Conservation (phyloP, 768 basidiomycete genomes). For the Suillus discolor region DNA sequence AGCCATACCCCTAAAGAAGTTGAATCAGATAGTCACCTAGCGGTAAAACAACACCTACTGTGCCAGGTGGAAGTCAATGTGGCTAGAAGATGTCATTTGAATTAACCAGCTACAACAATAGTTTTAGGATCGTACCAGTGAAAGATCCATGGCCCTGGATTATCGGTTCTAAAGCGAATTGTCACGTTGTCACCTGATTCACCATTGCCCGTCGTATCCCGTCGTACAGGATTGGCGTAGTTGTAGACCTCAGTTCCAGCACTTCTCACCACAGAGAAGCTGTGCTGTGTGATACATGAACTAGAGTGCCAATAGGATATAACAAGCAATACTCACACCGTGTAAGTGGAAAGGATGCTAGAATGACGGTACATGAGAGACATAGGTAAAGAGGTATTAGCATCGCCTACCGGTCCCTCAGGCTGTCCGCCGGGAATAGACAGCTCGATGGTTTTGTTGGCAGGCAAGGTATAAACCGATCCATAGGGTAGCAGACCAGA, state of each 20-base stretch:
- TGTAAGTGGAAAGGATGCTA: constrained; percentile 26
- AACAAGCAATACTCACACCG: constrained; percentile 15
- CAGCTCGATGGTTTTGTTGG: constrained; percentile 17
- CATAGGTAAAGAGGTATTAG: neutral
- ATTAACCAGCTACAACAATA: neutral
- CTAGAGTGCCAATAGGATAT: neutral
- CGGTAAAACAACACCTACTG: constrained; percentile 20
- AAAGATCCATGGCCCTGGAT: constrained; percentile 62
- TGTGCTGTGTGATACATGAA: constrained; percentile 30
- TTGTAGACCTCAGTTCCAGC: constrained; percentile 39
- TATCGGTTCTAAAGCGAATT: constrained; percentile 67
- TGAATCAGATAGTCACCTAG: constrained; percentile 26
- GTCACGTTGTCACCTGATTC: constrained; percentile 43
- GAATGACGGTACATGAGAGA: neutral
- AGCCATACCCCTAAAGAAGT: constrained; percentile 42
- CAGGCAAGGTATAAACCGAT: constrained; percentile 19
- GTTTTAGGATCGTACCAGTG: constrained; percentile 31
- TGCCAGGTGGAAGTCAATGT: constrained; percentile 42
- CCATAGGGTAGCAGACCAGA: constrained; percentile 15
- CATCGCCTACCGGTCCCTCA: constrained; percentile 34
- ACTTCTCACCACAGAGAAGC: constrained; percentile 44
- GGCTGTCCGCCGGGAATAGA: constrained; percentile 17
- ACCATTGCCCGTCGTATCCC: constrained; percentile 49
- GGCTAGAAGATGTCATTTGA: constrained; percentile 21
- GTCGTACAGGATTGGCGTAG: constrained; percentile 49